A percentile compares a stretch with the other conserved stretches of the same genome.
These are phyloP conservation scores for Chloropicon primus DNA, from an alignment of 139 green algal genomes.

Conservation along the genomic window DNA sequence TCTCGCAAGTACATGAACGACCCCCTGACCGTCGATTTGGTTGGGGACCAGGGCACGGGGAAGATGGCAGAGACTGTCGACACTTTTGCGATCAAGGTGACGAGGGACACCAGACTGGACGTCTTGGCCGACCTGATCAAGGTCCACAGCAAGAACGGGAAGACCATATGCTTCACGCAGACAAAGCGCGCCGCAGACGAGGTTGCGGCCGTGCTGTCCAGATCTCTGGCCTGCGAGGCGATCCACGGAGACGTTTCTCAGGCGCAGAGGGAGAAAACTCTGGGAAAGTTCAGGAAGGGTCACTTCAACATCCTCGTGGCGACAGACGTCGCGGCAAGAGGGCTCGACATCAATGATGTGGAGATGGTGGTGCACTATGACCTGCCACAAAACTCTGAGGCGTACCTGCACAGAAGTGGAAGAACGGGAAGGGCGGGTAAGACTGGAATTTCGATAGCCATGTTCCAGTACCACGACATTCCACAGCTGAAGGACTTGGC, in stretches of 20 bases:
- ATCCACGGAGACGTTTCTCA: constrained; percentile 93
- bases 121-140: constrained; percentile 78
- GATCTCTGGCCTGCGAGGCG: constrained; percentile 25
- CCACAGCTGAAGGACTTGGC: neutral
- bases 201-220: constrained; percentile 30
- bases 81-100: constrained; percentile 20
- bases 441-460: neutral
- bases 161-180: constrained; percentile 92
- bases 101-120: constrained; percentile 26
- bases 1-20: constrained; percentile 55
- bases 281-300: constrained; percentile 69
- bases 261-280: constrained; percentile 34
- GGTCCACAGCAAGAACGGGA: constrained; percentile 60
- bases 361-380: constrained; percentile 75
- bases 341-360: constrained; percentile 91
- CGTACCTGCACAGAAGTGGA: constrained; percentile 81
- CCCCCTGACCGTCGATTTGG: constrained; percentile 80
- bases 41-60: constrained; percentile 67
- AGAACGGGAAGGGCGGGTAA: constrained; percentile 49
- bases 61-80: constrained; percentile 32
- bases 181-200: constrained; percentile 89
- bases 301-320: constrained; percentile 89
- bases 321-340: constrained; percentile 96
- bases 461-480: neutral
- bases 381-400: constrained; percentile 63